Base-by-base conservation (phyloP, 257 asterid genomes). In the Solanum chiquidenum region DNA sequence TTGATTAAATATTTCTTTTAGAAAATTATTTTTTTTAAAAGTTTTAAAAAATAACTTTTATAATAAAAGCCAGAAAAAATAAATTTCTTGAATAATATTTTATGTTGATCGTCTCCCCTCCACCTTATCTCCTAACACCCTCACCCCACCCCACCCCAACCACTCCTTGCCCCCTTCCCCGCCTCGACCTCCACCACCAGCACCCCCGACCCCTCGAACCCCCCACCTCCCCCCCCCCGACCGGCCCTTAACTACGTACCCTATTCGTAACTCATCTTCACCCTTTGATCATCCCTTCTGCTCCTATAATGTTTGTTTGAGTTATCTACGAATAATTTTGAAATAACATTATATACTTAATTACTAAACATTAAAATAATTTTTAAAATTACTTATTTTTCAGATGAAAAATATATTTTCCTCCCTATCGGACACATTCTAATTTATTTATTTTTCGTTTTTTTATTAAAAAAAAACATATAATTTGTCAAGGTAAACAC, bases 1-100 rank as follows among this genome's bases (percentile, higher is more conserved):
- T 20, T 20, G 8, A 1, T 34, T 9, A 34, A 16, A 18, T 3
- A 8, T 33, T 18, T 4, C 2, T 4, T 16, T 52, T 52, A 52
- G n/a, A 52, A 49, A 46, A 12, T 4, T 49, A 4, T 49, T 49
- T 0, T 49, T 14, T 13, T 0, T 0, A 9, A 69, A 71, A 35
- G 11, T 1, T 20, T 1, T 9, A 0, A 20, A 72, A 34, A 73
- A 20, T 8, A 34, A 4, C 13, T 74, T 20, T 1, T 74, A 5
- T 10, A 2, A 74, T 35, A 10, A 5, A 52, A 16, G 23, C 0
- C 1, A 2, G 1, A 5, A 3, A 35, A 5, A 5, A 10, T 0
- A 35, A 20, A 0, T 20, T 20, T 5, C 10, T 4, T 73, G 10
- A 20, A 4, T 34, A 34, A 1, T 18, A 18, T 34, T 34, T 34